Conservation (phyloP, 176 grass and related monocot species). For the Puya raimondii region DNA sequence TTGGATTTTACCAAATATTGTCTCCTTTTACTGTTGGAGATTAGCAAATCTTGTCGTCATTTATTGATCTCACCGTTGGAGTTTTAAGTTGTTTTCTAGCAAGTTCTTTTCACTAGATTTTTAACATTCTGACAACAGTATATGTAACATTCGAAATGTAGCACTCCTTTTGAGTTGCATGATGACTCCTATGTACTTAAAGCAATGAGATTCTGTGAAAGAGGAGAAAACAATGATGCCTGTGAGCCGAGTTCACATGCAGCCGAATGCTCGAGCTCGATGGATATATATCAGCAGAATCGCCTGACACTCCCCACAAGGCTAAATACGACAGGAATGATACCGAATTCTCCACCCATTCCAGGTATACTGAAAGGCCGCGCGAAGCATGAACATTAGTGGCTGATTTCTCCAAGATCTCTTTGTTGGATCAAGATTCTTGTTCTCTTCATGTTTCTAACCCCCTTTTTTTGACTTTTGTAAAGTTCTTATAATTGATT, state of each 20-base stretch:
- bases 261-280: constrained; percentile 53
- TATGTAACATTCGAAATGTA: constrained; percentile 31
- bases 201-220: constrained; percentile 63
- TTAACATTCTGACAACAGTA: background rate
- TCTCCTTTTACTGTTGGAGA: no score
- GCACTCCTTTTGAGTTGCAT: constrained; percentile 92
- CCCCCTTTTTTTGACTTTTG: constrained; percentile 16
- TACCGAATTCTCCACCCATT: constrained; percentile 60
- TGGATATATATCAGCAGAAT: constrained; percentile 37
- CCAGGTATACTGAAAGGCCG: constrained; percentile 90
- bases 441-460: constrained; percentile 14
- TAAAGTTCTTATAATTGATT: constrained; percentile 66
- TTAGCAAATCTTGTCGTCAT: background rate
- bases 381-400: constrained; percentile 78
- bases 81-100: background rate
- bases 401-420: constrained; percentile 1
- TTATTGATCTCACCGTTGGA: background rate
- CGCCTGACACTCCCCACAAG: constrained; percentile 36
- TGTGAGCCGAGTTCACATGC: constrained; percentile 33
- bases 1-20: no score
- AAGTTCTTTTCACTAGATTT: background rate
- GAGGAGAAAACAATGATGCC: constrained; percentile 25
- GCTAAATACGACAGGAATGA: constrained; percentile 33
- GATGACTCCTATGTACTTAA: constrained; percentile 87
- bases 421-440: constrained; percentile 13